Base-by-base conservation (phyloP, 352 stramenopile species). In the Pythium brachiatum region DNA sequence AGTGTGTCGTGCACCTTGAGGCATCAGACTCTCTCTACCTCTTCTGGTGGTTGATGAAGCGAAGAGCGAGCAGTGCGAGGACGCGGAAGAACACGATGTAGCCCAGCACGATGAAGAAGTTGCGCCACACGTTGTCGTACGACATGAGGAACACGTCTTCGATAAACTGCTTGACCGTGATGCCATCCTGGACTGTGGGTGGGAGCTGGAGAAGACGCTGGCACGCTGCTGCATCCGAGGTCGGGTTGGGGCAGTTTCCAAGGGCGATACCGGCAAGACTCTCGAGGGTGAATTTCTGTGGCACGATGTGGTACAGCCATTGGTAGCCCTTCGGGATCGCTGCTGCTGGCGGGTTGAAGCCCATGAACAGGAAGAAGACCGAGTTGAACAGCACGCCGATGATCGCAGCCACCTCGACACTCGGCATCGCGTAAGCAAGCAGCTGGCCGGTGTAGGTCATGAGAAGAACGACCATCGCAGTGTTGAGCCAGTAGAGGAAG, bases 391-490 rank as follows among this genome's bases (percentile, higher is more conserved):
- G 53, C 20, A 72, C 68, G 27, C 69, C 72, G 6, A 64, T 68
- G 20, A 81, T 60, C 12, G 67, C 62, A 3, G 79, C 76, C 12
- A 81, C 64, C 36, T 83, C 66, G 23, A 82, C 57, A 12, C 58
- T 71, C 23, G 79, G 81, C 47, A 87, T 54, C 8, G 69, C 59
- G 8, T 75, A 77, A 39, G 83, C 78, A 39, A 96, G 75, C 53
- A 91, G 81, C 60, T 97, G 82, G 13, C 76, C 82, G 41, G 85
- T 72, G 69, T 84, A 94, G 3, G 83, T 88, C 50, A 80, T 74
- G 55, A 80, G 64, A 47, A 79, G 68, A 3, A 91, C 50, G 54
- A 61, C 84, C 39, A 95, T 13, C n/a, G 65, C 70, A 31, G 93
- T 74, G 9, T 73, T 78, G 21, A 90, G 72, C 44, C 80, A 78